phyloP scores from a whole-genome alignment of 2,329 filamentous ascomycete species.

The Paecilomyces formosus region DNA sequence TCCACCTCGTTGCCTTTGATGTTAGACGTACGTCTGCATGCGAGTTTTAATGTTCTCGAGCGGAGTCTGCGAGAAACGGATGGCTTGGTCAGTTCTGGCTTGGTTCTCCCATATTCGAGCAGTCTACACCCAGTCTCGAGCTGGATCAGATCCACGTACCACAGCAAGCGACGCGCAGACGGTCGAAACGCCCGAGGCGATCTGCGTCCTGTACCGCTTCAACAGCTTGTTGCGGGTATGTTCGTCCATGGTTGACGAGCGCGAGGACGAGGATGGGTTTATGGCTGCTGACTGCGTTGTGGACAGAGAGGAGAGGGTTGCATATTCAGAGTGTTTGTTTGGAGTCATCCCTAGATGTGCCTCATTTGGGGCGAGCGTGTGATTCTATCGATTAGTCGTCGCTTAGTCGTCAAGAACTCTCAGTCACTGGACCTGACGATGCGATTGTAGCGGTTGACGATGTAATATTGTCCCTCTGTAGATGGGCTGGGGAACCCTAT shows the following conservation, averaged over 20 bases:
- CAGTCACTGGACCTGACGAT: slow-evolving; percentile 3
- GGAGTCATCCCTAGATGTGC: slow-evolving; percentile 28
- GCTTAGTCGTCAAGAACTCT: slow-evolving; percentile 7
- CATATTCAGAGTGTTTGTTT: slow-evolving; percentile 34
- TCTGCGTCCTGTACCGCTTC: slow-evolving; percentile 40
- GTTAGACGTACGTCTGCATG: slow-evolving; percentile 40
- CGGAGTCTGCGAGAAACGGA: slow-evolving; percentile 28
- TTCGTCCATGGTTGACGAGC: slow-evolving; percentile 30
- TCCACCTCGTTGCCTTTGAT: not conserved
- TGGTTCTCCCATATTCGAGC: not conserved
- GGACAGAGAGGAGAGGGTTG: slow-evolving; percentile 24
- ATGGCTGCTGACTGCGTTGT: slow-evolving; percentile 24
- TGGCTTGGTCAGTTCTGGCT: not conserved
- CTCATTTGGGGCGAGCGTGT: slow-evolving; percentile 20
- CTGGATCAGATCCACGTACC: slow-evolving; percentile 23
- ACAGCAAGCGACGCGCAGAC: slow-evolving; percentile 38
- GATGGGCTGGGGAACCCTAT: slow-evolving; percentile 41
- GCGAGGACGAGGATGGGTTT: slow-evolving; percentile 22
- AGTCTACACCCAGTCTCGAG: not conserved
- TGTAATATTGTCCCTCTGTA: slow-evolving; percentile 1
- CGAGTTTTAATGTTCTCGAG: slow-evolving; percentile 43
- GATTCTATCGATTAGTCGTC: slow-evolving; percentile 8
- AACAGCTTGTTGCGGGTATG: slow-evolving; percentile 34
- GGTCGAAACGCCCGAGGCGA: slow-evolving; percentile 38
- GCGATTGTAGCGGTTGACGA: not conserved